phyloP scores from a whole-genome alignment of 1,284 basidiomycete species.

The Paramarasmius palmivorus region DNA sequence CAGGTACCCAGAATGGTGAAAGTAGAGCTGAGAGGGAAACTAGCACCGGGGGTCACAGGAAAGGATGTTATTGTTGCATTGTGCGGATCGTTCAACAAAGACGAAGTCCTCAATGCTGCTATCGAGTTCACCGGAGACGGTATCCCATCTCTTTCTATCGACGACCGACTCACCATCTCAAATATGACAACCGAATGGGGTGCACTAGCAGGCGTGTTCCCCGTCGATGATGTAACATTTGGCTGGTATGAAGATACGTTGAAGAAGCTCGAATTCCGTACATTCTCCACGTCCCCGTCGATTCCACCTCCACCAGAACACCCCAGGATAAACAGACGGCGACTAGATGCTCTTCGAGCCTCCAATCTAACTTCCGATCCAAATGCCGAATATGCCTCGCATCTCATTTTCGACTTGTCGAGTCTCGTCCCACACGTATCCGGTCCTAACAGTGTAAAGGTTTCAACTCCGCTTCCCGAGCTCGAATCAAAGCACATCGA shows the following conservation, averaged over 20 bases:
- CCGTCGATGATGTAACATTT: conserved; percentile 82
- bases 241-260: conserved; percentile 89
- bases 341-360: conserved; percentile 69
- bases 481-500: conserved; percentile 76
- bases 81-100: conserved; percentile 95
- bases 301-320: conserved; percentile 80
- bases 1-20: conserved; percentile 97
- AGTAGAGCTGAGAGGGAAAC: conserved; percentile 85
- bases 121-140: conserved; percentile 98
- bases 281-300: conserved; percentile 60
- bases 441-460: conserved; percentile 97
- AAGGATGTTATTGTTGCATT: conserved; percentile 99
- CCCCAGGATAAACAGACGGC: conserved; percentile 80
- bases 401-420: conserved; percentile 90
- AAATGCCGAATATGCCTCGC: conserved; percentile 84
- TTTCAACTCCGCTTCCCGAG: conserved; percentile 87
- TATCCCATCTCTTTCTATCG: conserved; percentile 77
- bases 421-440: conserved; percentile 95
- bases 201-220: conserved; percentile 94
- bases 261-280: conserved; percentile 76
- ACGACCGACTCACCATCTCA: conserved; percentile 93
- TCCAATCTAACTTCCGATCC: conserved; percentile 70
- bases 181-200: conserved; percentile 99
- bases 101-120: conserved; percentile 97
- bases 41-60: conserved; percentile 91